Percentiles rank a stretch among this genome's conserved stretches.
Conservation (phyloP, 2,329 filamentous ascomycete genomes). For the Alternaria sp. region DNA sequence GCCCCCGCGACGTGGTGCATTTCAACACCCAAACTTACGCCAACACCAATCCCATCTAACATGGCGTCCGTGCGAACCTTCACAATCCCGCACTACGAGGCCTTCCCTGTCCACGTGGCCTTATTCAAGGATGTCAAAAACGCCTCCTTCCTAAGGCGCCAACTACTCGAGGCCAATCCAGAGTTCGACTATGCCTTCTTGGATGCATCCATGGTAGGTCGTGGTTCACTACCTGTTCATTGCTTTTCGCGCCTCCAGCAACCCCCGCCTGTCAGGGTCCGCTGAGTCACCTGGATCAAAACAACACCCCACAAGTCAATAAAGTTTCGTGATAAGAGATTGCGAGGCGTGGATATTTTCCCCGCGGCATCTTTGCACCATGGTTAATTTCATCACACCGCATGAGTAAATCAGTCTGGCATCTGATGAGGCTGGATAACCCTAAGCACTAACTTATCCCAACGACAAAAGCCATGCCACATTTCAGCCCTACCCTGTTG, state of each 20-base stretch:
- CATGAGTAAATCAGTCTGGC: background rate
- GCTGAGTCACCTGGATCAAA: background rate
- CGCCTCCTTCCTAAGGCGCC: conserved; percentile 76
- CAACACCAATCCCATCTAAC: conserved; percentile 9
- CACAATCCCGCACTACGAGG: conserved; percentile 76
- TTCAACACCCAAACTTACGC: conserved; percentile 8
- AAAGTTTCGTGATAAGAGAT: background rate
- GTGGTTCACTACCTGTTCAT: conserved; percentile 6
- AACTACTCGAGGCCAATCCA: conserved; percentile 82
- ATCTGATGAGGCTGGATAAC: background rate
- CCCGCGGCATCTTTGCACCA: background rate
- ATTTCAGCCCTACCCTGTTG: background rate
- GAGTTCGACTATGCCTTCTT: conserved; percentile 94
- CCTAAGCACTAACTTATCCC: background rate
- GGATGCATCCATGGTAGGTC: conserved; percentile 75
- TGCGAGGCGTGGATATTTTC: background rate
- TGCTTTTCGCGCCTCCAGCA: background rate
- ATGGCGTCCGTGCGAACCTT: conserved; percentile 70
- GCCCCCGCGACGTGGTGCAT: conserved; percentile 6
- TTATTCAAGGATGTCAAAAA: conserved; percentile 82
- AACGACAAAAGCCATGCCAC: background rate
- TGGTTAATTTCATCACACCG: background rate
- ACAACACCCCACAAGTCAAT: background rate
- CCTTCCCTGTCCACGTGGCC: conserved; percentile 72
- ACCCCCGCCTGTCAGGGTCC: background rate